Evolutionary conservation across 495 filamentous ascomycete genomes (phyloP).

Genomic region (Talaromyces nanjingensis): DNA sequence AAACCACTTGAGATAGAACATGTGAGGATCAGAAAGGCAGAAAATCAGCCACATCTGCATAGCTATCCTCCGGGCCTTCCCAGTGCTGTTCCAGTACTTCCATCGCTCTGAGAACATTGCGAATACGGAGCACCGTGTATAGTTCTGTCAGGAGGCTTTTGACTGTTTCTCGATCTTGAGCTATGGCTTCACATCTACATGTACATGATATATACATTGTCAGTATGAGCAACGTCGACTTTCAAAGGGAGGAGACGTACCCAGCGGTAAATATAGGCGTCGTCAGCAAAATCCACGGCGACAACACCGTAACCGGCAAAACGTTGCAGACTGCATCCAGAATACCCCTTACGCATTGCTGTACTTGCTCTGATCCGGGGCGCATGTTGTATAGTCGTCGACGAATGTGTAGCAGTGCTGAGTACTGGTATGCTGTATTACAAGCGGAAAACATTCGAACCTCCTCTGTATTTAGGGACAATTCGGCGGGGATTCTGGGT

Average conservation of each 20-base stretch:
- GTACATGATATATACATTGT: too few relatives aligned
- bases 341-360: slow-evolving; percentile 12
- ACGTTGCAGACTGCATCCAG: slow-evolving; percentile 12
- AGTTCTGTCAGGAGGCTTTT: slow-evolving; percentile 10
- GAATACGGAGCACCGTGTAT: slow-evolving; percentile 12
- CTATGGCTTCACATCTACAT: neutral
- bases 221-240: too few relatives aligned
- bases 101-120: slow-evolving; percentile 14
- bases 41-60: neutral
- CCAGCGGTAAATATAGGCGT: slow-evolving; percentile 16
- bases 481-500: slow-evolving; percentile 4
- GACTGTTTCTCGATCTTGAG: neutral
- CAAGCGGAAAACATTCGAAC: slow-evolving; percentile 12
- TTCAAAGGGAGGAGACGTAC: slow-evolving; percentile 2
- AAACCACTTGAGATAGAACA: neutral
- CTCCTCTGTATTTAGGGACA: neutral
- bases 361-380: slow-evolving; percentile 8
- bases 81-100: slow-evolving; percentile 11
- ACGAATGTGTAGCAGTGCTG: slow-evolving; percentile 12
- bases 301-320: slow-evolving; percentile 11
- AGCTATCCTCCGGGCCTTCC: neutral
- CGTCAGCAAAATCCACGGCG: slow-evolving; percentile 15
- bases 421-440: slow-evolving; percentile 14
- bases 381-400: slow-evolving; percentile 7
- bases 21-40: neutral